These are phyloP conservation scores for Cyclotella choctawhatcheeana DNA, from an alignment of 108 stramenopile genomes.

Conservation along the genomic window DNA sequence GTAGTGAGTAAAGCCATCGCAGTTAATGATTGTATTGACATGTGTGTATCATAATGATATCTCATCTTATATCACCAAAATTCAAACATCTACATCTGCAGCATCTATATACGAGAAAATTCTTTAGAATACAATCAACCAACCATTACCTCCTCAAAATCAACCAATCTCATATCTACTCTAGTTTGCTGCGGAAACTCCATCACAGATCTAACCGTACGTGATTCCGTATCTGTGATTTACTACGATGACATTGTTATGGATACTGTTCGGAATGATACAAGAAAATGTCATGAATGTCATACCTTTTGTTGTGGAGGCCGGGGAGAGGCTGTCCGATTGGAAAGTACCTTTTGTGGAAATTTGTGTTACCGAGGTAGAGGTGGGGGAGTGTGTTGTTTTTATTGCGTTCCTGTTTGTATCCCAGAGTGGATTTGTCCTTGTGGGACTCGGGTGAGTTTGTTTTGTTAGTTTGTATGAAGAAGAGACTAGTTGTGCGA, in stretches of 20 bases:
- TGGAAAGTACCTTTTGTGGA: slow-evolving; percentile 54
- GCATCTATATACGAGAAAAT: slow-evolving; percentile 65
- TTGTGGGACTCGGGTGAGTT: slow-evolving; percentile 43
- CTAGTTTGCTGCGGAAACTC: slow-evolving; percentile 54
- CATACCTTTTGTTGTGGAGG: slow-evolving; percentile 63
- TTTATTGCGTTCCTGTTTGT: slow-evolving; percentile 40
- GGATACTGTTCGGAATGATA: slow-evolving; percentile 58
- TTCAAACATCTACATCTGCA: not conserved
- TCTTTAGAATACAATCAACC: slow-evolving; percentile 68
- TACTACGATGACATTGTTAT: slow-evolving; percentile 66
- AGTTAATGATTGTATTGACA: not conserved
- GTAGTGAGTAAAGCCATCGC: slow-evolving; percentile 32
- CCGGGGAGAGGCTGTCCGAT: slow-evolving; percentile 50
- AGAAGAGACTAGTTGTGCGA: not conserved
- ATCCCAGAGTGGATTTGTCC: slow-evolving; percentile 48
- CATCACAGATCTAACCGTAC: slow-evolving; percentile 42
- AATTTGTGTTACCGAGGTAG: slow-evolving; percentile 52
- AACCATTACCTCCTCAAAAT: slow-evolving; percentile 35
- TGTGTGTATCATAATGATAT: not conserved
- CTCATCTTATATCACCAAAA: not conserved
- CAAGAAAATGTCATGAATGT: slow-evolving; percentile 50
- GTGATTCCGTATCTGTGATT: slow-evolving; percentile 55
- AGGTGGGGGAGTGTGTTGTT: slow-evolving; percentile 30
- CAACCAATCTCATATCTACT: slow-evolving; percentile 17
- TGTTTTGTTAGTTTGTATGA: not conserved